Evolutionary conservation across 129 eudicot genomes (phyloP).

Genomic region (Silybum marianum): DNA sequence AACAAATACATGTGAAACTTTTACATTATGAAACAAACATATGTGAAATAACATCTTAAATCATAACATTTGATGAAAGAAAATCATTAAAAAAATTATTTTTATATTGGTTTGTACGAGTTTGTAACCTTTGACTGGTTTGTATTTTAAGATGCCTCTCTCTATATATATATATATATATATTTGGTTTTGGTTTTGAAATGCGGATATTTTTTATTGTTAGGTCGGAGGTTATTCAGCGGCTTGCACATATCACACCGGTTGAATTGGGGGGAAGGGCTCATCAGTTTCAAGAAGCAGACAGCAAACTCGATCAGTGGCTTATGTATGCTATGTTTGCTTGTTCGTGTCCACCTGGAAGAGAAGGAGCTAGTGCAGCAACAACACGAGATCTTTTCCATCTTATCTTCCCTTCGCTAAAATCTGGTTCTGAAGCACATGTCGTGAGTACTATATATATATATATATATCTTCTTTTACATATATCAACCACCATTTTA

Average conservation of each 20-base stretch:
- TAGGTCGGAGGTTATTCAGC: constrained; percentile 82
- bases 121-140: too few relatives aligned
- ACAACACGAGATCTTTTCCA: constrained; percentile 81
- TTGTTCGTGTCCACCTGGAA: constrained; percentile 89
- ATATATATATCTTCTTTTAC: not conserved
- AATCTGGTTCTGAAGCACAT: constrained; percentile 95
- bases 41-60: too few relatives aligned
- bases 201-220: constrained; percentile 3
- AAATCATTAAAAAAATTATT: too few relatives aligned
- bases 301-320: constrained; percentile 96
- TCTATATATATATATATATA: not conserved
- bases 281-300: constrained; percentile 83
- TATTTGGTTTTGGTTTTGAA: not conserved
- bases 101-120: too few relatives aligned
- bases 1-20: too few relatives aligned
- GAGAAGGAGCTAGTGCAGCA: constrained; percentile 81
- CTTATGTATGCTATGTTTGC: constrained; percentile 99
- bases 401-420: constrained; percentile 91
- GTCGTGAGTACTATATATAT: constrained; percentile 56
- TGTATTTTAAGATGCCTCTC: too few relatives aligned
- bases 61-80: too few relatives aligned
- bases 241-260: constrained; percentile 93
- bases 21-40: too few relatives aligned
- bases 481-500: not conserved
- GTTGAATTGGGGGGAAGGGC: constrained; percentile 96